phyloP scores from a whole-genome alignment of 345 rosid genomes.

The Hibiscus mutabilis region DNA sequence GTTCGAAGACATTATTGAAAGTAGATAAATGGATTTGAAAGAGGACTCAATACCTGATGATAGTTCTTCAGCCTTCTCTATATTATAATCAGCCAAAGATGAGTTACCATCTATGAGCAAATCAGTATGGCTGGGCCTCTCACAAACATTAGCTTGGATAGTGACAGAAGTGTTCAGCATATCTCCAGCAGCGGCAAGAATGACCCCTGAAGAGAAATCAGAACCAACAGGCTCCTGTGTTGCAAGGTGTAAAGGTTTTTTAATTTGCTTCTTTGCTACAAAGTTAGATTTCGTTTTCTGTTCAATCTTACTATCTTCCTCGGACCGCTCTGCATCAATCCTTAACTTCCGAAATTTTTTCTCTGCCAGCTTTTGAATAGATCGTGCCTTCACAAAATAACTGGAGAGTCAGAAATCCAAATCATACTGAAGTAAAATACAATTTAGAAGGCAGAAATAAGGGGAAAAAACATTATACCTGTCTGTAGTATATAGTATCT shows the following conservation, averaged over 20 bases:
- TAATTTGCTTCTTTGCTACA: slow-evolving; percentile 47
- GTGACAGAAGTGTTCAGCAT: slow-evolving; percentile 34
- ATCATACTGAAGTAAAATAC: slow-evolving; percentile 1
- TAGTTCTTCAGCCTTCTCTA: slow-evolving; percentile 67
- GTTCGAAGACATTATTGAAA: neutral
- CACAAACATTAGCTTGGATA: slow-evolving; percentile 38
- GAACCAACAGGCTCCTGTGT: slow-evolving; percentile 46
- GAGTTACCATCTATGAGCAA: slow-evolving; percentile 39
- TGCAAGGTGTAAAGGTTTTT: slow-evolving; percentile 41
- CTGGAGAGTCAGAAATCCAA: neutral
- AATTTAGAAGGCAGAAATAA: slow-evolving; percentile 5
- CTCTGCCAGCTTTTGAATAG: slow-evolving; percentile 65
- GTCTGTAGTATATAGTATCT: slow-evolving; percentile 71
- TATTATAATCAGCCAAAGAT: slow-evolving; percentile 34
- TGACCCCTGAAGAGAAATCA: slow-evolving; percentile 58
- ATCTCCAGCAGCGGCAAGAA: slow-evolving; percentile 51
- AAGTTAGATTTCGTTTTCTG: slow-evolving; percentile 35
- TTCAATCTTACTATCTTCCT: slow-evolving; percentile 45
- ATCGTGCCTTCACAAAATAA: slow-evolving; percentile 44
- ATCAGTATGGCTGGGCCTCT: slow-evolving; percentile 41
- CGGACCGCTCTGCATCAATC: slow-evolving; percentile 40
- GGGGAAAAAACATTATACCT: slow-evolving; percentile 28
- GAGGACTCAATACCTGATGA: slow-evolving; percentile 45
- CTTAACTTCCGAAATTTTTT: slow-evolving; percentile 66
- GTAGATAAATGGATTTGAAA: neutral